Conservation (phyloP, 78 protist genomes). For the Anaeramoeba flamelloides region DNA sequence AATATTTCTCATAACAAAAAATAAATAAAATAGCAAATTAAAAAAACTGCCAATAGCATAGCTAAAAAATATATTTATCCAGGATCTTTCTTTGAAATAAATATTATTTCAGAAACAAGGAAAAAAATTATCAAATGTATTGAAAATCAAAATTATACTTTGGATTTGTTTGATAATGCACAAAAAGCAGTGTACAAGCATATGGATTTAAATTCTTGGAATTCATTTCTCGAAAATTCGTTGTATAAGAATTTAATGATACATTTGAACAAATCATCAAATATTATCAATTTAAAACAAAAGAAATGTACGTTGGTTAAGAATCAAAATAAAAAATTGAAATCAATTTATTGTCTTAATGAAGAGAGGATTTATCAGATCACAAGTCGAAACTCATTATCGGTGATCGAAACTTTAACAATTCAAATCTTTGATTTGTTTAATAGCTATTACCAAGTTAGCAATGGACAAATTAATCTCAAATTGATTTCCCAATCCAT, state of each 20-base stretch:
- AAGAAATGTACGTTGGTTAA: too few species aligned
- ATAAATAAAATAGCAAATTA: neutral
- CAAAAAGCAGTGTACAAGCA: neutral
- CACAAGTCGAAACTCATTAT: too few species aligned
- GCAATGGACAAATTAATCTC: neutral
- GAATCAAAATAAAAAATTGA: too few species aligned
- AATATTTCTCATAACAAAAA: too few species aligned
- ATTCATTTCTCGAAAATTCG: neutral
- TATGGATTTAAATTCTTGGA: neutral
- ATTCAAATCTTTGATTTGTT: neutral
- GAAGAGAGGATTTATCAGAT: neutral
- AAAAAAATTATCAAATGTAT: neutral
- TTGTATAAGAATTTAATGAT: neutral
- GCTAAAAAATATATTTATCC: neutral
- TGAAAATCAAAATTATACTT: neutral
- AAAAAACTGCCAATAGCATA: neutral
- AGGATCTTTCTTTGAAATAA: neutral
- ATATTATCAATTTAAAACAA: too few species aligned
- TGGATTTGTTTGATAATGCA: neutral
- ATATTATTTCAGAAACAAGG: neutral
- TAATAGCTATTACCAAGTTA: neutral
- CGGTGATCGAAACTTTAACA: too few species aligned
- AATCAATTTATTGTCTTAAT: neutral
- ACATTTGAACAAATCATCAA: too few species aligned
- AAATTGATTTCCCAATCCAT: neutral